Evolutionary conservation across 139 green algal genomes (phyloP).

Genomic region (Picochlorum sp.): DNA sequence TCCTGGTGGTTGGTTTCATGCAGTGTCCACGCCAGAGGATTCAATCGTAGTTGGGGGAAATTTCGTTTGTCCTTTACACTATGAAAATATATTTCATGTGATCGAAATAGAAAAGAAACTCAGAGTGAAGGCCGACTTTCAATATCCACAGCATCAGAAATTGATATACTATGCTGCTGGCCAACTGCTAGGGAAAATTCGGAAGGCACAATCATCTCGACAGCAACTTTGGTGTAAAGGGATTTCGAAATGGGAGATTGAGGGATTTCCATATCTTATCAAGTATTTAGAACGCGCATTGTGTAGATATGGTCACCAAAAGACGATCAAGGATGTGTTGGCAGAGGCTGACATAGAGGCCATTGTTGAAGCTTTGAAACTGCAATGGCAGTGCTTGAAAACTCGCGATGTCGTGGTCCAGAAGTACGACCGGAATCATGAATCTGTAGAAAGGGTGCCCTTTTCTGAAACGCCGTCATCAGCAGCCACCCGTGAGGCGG

Average conservation of each 20-base stretch:
- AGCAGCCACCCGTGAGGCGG: too few species aligned
- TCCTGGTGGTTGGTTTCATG: constrained; percentile 38
- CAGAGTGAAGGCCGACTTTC: constrained; percentile 11
- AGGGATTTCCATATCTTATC: too few species aligned
- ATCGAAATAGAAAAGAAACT: constrained; percentile 15
- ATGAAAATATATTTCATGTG: constrained; percentile 6
- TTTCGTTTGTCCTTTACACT: constrained; percentile 24
- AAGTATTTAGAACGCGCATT: too few species aligned
- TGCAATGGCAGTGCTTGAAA: too few species aligned
- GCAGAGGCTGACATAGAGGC: background rate
- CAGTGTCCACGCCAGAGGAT: constrained; percentile 31
- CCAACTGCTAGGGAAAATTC: background rate
- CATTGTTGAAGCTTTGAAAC: background rate
- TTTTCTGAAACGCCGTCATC: too few species aligned
- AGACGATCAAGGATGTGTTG: too few species aligned
- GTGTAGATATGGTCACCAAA: too few species aligned
- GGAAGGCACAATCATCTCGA: too few species aligned
- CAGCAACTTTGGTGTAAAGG: background rate
- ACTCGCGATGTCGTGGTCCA: too few species aligned
- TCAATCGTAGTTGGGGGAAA: constrained; percentile 35
- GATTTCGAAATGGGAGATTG: too few species aligned
- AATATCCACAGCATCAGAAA: constrained; percentile 30
- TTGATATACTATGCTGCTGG: constrained; percentile 29
- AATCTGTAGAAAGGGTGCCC: too few species aligned
- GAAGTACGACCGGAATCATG: too few species aligned